Conservation (phyloP, 768 basidiomycete genomes). For the Serpula lacrymans region DNA sequence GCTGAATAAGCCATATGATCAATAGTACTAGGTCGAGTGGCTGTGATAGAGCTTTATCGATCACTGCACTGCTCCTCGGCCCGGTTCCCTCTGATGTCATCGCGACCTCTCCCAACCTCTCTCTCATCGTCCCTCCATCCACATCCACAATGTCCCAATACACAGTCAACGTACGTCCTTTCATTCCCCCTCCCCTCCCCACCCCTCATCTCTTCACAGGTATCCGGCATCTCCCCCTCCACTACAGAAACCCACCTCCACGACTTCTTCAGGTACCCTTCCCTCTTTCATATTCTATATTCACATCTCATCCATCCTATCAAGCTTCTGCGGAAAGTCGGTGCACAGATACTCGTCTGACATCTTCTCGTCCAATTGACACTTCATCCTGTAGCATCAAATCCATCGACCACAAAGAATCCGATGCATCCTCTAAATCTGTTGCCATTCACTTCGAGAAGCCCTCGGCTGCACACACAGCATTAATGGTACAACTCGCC, state of each 20-base stretch:
- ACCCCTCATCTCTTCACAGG: conserved; percentile 40
- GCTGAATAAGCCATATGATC: too few species aligned
- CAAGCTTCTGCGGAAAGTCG: conserved; percentile 85
- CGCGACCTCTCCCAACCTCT: not conserved
- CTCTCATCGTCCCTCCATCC: conserved; percentile 4
- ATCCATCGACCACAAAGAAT: conserved; percentile 55
- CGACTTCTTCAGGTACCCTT: conserved; percentile 75
- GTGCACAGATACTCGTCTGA: conserved; percentile 18
- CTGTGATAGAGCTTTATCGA: too few species aligned
- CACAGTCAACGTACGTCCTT: conserved; percentile 34
- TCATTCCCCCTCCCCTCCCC: not conserved
- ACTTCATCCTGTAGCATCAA: conserved; percentile 47
- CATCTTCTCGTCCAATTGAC: not conserved
- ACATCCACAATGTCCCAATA: conserved; percentile 23
- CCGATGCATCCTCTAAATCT: conserved; percentile 32
- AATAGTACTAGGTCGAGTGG: too few species aligned
- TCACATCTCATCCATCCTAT: conserved; percentile 5
- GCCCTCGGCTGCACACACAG: conserved; percentile 78
- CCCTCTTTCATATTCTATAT: conserved; percentile 1
- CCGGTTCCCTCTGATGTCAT: not conserved
- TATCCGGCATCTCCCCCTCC: conserved; percentile 62
- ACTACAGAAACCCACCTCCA: conserved; percentile 68
- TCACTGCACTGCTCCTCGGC: too few species aligned
- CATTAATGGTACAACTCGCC: conserved; percentile 58
- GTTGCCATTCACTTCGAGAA: conserved; percentile 88